Evolutionary conservation across 2,329 filamentous ascomycete genomes (phyloP).

Genomic region (Colletotrichum truncatum): DNA sequence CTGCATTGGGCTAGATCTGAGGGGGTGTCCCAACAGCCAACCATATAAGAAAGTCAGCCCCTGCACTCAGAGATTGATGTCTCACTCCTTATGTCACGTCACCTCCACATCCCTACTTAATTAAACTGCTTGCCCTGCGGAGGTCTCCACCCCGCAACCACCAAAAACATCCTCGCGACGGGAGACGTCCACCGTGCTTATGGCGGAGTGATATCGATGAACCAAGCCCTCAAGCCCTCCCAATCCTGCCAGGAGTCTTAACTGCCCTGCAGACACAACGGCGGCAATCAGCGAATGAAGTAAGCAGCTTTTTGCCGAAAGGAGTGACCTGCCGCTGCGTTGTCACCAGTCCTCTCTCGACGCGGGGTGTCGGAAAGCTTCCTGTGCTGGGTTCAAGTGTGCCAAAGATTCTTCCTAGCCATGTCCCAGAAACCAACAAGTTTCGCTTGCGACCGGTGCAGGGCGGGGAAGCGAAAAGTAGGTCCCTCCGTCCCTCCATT

Average conservation of each 20-base stretch:
- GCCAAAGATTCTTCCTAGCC: background rate
- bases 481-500: background rate
- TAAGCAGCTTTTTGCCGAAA: background rate
- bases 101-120: slow-evolving; percentile 4
- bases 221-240: background rate
- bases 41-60: slow-evolving; percentile 9
- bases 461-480: slow-evolving; percentile 28
- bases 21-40: background rate
- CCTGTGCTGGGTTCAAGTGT: background rate
- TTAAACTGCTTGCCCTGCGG: slow-evolving; percentile 1
- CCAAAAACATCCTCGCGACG: background rate
- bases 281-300: background rate
- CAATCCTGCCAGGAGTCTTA: background rate
- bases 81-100: background rate
- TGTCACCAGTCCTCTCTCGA: background rate
- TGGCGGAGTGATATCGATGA: background rate
- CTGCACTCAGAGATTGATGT: background rate
- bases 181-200: background rate
- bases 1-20: too few relatives aligned
- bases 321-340: slow-evolving; percentile 1
- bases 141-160: slow-evolving; percentile 21
- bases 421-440: slow-evolving; percentile 27
- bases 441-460: slow-evolving; percentile 25
- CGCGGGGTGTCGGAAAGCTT: background rate
- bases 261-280: background rate